Evolutionary conservation across 768 basidiomycete genomes (phyloP).

Genomic region (Trametes sanguinea): DNA sequence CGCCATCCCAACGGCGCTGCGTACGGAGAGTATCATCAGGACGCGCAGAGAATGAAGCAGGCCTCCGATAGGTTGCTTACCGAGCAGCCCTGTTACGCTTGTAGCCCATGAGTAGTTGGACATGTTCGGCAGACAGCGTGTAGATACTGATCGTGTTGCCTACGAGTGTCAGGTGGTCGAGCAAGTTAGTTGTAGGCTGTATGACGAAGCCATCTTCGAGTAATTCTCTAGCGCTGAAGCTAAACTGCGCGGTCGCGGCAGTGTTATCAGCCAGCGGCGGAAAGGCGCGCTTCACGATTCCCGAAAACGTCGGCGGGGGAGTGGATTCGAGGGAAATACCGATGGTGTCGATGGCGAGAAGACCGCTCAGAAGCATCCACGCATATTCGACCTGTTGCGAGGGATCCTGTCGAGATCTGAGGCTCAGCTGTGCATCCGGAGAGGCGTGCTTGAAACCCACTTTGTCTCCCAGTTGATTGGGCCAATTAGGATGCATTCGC

Average conservation of each 20-base stretch:
- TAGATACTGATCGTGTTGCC: slow-evolving; percentile 18
- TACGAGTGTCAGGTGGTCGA: slow-evolving; percentile 16
- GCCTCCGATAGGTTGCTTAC: neutral
- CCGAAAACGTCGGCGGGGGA: slow-evolving; percentile 4
- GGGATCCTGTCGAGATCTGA: neutral
- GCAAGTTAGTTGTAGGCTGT: slow-evolving; percentile 12
- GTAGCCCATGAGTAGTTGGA: slow-evolving; percentile 3
- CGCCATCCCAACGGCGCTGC: slow-evolving; percentile 14
- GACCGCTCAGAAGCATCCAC: slow-evolving; percentile 13
- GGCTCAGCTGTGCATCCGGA: neutral
- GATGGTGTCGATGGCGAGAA: slow-evolving; percentile 8
- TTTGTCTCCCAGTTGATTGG: slow-evolving; percentile 5
- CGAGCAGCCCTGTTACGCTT: slow-evolving; percentile 8
- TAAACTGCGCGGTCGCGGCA: slow-evolving; percentile 1
- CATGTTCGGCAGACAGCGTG: neutral
- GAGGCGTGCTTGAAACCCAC: neutral
- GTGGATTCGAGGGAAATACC: neutral
- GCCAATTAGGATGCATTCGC: slow-evolving; percentile 7
- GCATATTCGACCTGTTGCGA: slow-evolving; percentile 6
- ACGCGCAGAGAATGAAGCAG: neutral
- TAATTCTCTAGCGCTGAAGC: slow-evolving; percentile 14
- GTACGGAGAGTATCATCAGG: neutral
- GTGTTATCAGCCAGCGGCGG: neutral
- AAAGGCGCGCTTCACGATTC: slow-evolving; percentile 7
- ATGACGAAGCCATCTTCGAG: slow-evolving; percentile 17